Evolutionary conservation across 2,329 filamentous ascomycete genomes (phyloP).

Genomic region (Pseudocercospora eumusae): DNA sequence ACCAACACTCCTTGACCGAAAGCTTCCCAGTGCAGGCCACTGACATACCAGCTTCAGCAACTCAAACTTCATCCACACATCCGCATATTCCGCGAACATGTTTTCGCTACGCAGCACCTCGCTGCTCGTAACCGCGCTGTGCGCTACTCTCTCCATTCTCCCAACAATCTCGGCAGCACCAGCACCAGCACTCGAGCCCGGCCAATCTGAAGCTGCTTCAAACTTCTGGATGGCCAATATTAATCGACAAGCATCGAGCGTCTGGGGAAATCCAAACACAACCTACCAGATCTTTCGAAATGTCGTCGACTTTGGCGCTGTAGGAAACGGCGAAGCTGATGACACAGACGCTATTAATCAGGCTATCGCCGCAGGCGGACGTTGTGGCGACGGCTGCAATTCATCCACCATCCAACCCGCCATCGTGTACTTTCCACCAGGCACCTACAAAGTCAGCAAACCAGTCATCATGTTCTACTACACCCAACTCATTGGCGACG

Average conservation of each 20-base stretch:
- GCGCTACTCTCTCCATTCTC: constrained; percentile 29
- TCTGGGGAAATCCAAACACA: constrained; percentile 60
- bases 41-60: constrained; percentile 19
- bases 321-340: constrained; percentile 67
- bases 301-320: constrained; percentile 46
- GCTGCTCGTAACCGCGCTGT: constrained; percentile 36
- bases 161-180: constrained; percentile 27
- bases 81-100: constrained; percentile 27
- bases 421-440: constrained; percentile 86
- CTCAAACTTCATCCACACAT: neutral
- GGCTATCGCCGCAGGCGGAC: constrained; percentile 63
- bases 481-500: constrained; percentile 87
- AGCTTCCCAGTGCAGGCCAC: constrained; percentile 29
- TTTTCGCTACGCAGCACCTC: constrained; percentile 29
- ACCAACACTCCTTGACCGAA: constrained; percentile 10
- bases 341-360: constrained; percentile 87
- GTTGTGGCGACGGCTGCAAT: constrained; percentile 80
- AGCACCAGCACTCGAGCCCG: constrained; percentile 4
- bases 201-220: constrained; percentile 18
- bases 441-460: constrained; percentile 77
- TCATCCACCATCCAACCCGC: constrained; percentile 82
- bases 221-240: constrained; percentile 31
- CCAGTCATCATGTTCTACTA: constrained; percentile 88
- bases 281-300: constrained; percentile 64
- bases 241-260: constrained; percentile 53